These are phyloP conservation scores for Corynascus novoguineensis DNA, from an alignment of 495 filamentous ascomycete species.

Conservation along the genomic window DNA sequence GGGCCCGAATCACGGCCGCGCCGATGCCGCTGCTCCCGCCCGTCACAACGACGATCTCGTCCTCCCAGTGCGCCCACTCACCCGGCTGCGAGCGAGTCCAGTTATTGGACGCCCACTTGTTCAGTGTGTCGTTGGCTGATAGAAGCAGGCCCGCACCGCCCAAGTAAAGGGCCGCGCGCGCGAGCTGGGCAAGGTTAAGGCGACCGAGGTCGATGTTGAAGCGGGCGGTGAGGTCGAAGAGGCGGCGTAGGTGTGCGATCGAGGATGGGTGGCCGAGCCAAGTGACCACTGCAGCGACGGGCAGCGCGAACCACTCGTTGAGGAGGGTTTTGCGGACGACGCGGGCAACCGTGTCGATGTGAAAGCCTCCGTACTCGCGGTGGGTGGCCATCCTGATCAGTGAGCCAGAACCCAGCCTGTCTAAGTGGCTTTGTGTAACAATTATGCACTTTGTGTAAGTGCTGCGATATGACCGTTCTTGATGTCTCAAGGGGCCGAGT, in stretches of 20 bases:
- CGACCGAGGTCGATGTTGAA: conserved; percentile 1
- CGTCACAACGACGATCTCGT: conserved; percentile 29
- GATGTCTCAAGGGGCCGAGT: no score
- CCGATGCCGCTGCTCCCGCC: conserved; percentile 27
- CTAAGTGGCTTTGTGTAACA: not conserved
- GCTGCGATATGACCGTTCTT: no score
- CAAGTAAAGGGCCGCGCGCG: conserved; percentile 11
- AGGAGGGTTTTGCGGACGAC: conserved; percentile 20
- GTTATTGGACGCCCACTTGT: conserved; percentile 29
- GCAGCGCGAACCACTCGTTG: conserved; percentile 22
- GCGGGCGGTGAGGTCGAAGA: conserved; percentile 2
- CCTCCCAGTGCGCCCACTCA: conserved; percentile 23
- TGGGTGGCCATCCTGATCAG: conserved; percentile 14
- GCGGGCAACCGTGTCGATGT: conserved; percentile 21
- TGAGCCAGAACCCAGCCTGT: not conserved
- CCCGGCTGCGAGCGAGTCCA: conserved; percentile 14
- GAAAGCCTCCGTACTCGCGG: conserved; percentile 20
- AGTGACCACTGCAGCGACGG: conserved; percentile 15
- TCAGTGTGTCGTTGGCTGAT: conserved; percentile 23
- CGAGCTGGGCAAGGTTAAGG: conserved; percentile 2
- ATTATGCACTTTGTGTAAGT: not conserved
- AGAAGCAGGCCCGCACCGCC: conserved; percentile 16
- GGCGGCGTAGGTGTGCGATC: not conserved
- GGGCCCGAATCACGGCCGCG: conserved; percentile 14
- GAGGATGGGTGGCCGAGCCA: conserved; percentile 13